Evolutionary conservation across 495 filamentous ascomycete species (phyloP).

Genomic region (Xylaria grammica): DNA sequence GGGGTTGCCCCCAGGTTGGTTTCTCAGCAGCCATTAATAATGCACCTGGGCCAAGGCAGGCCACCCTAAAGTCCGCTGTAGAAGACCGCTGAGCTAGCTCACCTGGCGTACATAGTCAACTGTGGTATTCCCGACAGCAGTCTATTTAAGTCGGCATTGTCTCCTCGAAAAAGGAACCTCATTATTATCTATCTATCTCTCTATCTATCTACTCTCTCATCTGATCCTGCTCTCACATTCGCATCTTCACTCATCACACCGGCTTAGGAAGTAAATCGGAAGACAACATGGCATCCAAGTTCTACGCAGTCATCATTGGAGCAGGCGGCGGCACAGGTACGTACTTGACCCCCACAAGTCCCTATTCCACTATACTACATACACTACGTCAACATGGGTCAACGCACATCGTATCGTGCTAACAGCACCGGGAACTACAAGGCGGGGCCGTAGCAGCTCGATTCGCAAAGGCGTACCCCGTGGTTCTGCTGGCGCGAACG

Average conservation of each 20-base stretch:
- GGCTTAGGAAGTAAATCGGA: not conserved
- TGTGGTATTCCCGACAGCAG: not conserved
- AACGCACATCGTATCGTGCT: not conserved
- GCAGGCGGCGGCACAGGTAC: constrained; percentile 71
- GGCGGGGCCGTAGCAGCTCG: constrained; percentile 63
- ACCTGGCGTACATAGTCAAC: not conserved
- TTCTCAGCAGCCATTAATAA: constrained; percentile 21
- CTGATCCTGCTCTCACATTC: too few species aligned
- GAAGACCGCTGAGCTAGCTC: not conserved
- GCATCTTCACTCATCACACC: too few species aligned
- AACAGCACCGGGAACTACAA: not conserved
- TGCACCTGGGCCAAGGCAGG: not conserved
- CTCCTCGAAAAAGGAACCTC: not conserved
- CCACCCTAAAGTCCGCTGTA: not conserved
- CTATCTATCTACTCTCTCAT: too few species aligned
- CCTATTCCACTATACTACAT: not conserved
- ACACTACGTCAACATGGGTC: not conserved
- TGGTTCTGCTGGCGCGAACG: constrained; percentile 75
- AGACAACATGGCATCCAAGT: constrained; percentile 40
- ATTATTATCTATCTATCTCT: not conserved
- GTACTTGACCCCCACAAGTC: constrained; percentile 5
- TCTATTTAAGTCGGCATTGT: constrained; percentile 4
- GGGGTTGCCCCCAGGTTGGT: constrained; percentile 19
- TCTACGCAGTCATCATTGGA: constrained; percentile 71
- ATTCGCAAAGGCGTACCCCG: constrained; percentile 75